Percentiles rank a stretch among this genome's conserved stretches.
Conservation (phyloP, 2,329 filamentous ascomycete genomes). For the Colletotrichum phormii region DNA sequence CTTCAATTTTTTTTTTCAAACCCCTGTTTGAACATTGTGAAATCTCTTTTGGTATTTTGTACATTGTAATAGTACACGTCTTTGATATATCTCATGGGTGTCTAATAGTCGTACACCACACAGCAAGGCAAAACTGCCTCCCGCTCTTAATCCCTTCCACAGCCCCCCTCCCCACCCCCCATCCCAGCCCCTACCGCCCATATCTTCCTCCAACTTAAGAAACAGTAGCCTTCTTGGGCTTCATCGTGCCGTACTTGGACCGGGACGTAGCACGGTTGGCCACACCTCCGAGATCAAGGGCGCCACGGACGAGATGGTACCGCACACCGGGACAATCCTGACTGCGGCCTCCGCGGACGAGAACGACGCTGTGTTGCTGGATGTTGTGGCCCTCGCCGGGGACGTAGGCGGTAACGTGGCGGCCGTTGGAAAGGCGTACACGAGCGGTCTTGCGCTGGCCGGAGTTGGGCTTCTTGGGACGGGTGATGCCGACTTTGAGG, state of each 20-base stretch:
- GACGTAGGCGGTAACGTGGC: conserved; percentile 92
- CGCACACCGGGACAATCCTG: conserved; percentile 99
- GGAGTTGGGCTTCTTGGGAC: conserved; percentile 99
- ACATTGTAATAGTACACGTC: conserved; percentile 23
- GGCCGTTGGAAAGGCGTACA: conserved; percentile 88
- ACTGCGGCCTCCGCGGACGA: conserved; percentile 90
- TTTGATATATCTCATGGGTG: neutral
- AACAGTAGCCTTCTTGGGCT: conserved; percentile 84
- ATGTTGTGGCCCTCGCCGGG: conserved; percentile 98
- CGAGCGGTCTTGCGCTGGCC: conserved; percentile 96
- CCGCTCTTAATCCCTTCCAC: neutral
- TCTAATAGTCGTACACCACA: neutral
- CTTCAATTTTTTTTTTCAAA: neutral
- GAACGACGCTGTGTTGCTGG: conserved; percentile 97
- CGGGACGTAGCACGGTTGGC: conserved; percentile 84
- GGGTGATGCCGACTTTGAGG: conserved; percentile 90
- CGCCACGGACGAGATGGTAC: conserved; percentile 92
- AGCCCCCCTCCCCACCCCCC: too few relatives aligned
- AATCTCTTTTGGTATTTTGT: conserved; percentile 13
- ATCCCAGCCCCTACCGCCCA: neutral
- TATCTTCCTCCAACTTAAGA: conserved; percentile 45
- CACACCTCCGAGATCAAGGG: conserved; percentile 94
- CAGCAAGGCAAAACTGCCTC: neutral
- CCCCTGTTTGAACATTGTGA: neutral
- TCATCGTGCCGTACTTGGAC: conserved; percentile 99